Base-by-base conservation (phyloP, 805 yeast genomes). In the Myxozyma udenii region DNA sequence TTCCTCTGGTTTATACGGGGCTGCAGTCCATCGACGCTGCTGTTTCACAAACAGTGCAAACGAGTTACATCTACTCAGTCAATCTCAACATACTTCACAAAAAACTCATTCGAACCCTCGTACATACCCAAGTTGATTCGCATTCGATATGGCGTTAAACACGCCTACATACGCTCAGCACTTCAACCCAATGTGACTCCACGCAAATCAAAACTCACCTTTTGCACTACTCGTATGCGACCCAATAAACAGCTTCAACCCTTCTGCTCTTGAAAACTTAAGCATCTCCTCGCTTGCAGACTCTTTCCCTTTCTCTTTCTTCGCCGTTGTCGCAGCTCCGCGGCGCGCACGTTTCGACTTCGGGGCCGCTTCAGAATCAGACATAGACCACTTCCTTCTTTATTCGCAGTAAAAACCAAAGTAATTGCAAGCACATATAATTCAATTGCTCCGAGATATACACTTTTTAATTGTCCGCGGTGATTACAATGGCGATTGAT, bases 1-100 rank as follows among this genome's bases (percentile, higher is more conserved):
- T 65, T 87, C 96, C 22, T 79, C 83, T 16, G 74, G 74, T 12
- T 82, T 75, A 56, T 83, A 78, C 53, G 80, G 84, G 18, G 96
- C 91, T 1, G 96, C 83, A 1, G 78, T 85, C 98, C 98, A 93
- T 65, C 85, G 79, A 55, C 95, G 78, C 28, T 96, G 97, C 46
- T 87, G 85, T 66, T 90, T 90, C 58, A 93, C 72, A 66, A 93
- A 93, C 61, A 93, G 70, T 0, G 97, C 98, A 74, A 93, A 89
- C 41, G 95, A 79, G 63, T 87, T 87, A 49, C 86, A 86, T 0
- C 81, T 68, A 19, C 12, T 42, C 16, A 21, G 22, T 16, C 6
- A 42, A 11, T 18, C 14, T 14, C 26, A n/a, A 18, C n/a, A 23
- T 3, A 9, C 14, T 14, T 28, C 33, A 28, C 12, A 28, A 9